Percentiles rank a stretch among this genome's conserved stretches.
Evolutionary conservation across 2,329 filamentous ascomycete genomes (phyloP).

Genomic region (Exophiala aquamarina): DNA sequence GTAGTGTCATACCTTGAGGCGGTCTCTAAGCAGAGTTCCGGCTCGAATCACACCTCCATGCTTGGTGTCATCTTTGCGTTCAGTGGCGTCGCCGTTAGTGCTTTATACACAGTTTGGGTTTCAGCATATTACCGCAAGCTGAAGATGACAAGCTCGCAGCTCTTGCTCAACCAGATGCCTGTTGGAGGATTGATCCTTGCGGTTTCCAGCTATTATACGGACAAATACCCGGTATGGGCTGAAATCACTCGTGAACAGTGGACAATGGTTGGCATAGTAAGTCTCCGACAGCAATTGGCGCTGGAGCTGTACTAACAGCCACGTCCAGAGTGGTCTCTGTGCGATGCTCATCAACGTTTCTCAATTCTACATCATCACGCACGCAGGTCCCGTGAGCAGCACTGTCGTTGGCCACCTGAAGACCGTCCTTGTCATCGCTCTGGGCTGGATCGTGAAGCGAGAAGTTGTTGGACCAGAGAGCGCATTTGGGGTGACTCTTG

Average conservation of each 20-base stretch:
- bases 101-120: slow-evolving; percentile 70
- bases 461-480: slow-evolving; percentile 5
- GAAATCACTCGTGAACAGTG: slow-evolving; percentile 54
- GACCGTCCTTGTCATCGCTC: slow-evolving; percentile 64
- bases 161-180: slow-evolving; percentile 68
- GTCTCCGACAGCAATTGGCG: slow-evolving; percentile 26
- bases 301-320: no score
- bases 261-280: slow-evolving; percentile 60
- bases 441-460: slow-evolving; percentile 52
- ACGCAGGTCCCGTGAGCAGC: slow-evolving; percentile 59
- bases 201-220: slow-evolving; percentile 65
- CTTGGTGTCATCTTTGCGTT: slow-evolving; percentile 67
- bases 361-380: slow-evolving; percentile 29
- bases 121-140: slow-evolving; percentile 65
- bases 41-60: slow-evolving; percentile 51
- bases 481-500: slow-evolving; percentile 7
- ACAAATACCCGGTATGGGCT: slow-evolving; percentile 60
- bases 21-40: slow-evolving; percentile 46
- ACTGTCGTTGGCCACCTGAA: slow-evolving; percentile 67
- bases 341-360: slow-evolving; percentile 64
- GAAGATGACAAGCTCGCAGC: slow-evolving; percentile 67
- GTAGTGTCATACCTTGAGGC: slow-evolving; percentile 70
- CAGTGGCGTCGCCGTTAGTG: slow-evolving; percentile 62
- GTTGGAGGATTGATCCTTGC: slow-evolving; percentile 62
- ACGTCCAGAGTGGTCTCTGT: slow-evolving; percentile 59